Evolutionary conservation across 2,329 filamentous ascomycete genomes (phyloP), one percentile per base, ranked within the genome.

Genomic region (Parastagonospora nodorum): DNA sequence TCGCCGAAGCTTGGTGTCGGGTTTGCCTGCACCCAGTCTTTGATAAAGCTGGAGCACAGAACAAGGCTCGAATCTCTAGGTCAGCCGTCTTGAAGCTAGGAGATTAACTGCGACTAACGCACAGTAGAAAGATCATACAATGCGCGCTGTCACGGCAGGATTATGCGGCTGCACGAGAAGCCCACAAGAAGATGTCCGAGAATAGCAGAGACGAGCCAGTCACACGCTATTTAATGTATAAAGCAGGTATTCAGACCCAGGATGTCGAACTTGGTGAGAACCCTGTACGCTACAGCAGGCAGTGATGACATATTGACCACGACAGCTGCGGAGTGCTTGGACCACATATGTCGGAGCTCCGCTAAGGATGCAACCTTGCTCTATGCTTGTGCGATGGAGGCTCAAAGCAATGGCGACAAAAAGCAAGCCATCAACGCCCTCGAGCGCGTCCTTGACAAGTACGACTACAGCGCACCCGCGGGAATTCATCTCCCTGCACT

Each of bases 341-440:
- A 84, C 24, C 69, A 74, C 2, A 75, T 96, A 24, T 81, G 80
- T 48, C 78, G 78, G n/a, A 68, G 77, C 6, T 77, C 79, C 0
- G 68, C 76, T 1, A 79, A 81, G 16, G 82, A 86, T 30, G 77
- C 79, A 15, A 84, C 85, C 11, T 83, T 91, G 37, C 77, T 97
- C 1, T 91, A 92, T 57, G 89, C 90, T 1, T 96, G 92, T 61
- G 84, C 90, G 16, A 76, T 90, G 27, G 90, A 95, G 69, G 88
- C 90, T 2, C 86, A 92, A 42, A 78, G 84, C 55, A 76, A 77
- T 1, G 84, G 85, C 0, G 83, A 90, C 53, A 85, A 82, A 43
- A 55, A 76, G 0, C 84, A 87, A 55, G 83, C 86, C 2, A 74
- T 87, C 10, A 69, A 78, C 28, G 82, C 83, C 9, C 68, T 92